Conservation (phyloP, 805 yeast genomes). For the Zygotorulaspora chibaensis region DNA sequence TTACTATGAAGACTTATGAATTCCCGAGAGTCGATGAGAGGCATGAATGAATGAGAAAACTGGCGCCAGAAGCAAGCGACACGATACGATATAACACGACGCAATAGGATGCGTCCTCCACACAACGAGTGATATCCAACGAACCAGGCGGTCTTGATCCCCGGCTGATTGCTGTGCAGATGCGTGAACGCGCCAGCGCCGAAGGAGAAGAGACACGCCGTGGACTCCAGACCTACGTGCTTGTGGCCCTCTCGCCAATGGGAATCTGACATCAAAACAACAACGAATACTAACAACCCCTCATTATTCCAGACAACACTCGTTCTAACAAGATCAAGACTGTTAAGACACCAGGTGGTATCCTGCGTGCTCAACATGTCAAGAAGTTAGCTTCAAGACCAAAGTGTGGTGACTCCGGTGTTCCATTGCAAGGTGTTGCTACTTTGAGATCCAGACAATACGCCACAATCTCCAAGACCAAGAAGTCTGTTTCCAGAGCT, state of each 20-base stretch:
- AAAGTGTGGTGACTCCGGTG: constrained; percentile 86
- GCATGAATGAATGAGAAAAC: background rate
- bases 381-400: constrained; percentile 86
- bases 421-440: constrained; percentile 79
- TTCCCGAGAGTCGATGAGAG: background rate
- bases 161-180: too few species aligned
- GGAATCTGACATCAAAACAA: background rate
- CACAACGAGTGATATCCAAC: too few species aligned
- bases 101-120: background rate
- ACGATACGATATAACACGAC: background rate
- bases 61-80: background rate
- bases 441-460: constrained; percentile 98
- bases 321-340: constrained; percentile 99
- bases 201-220: too few species aligned
- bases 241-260: too few species aligned
- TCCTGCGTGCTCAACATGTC: constrained; percentile 95
- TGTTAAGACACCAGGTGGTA: constrained; percentile 99
- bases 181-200: too few species aligned
- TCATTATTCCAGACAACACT: constrained; percentile 76
- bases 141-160: too few species aligned
- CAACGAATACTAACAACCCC: background rate
- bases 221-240: too few species aligned
- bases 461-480: constrained; percentile 91
- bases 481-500: constrained; percentile 98
- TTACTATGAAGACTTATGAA: background rate